A percentile compares a stretch with the other conserved stretches of the same genome.
Conservation (phyloP, 176 grass and related monocot genomes). For the Thinopyrum elongatum region DNA sequence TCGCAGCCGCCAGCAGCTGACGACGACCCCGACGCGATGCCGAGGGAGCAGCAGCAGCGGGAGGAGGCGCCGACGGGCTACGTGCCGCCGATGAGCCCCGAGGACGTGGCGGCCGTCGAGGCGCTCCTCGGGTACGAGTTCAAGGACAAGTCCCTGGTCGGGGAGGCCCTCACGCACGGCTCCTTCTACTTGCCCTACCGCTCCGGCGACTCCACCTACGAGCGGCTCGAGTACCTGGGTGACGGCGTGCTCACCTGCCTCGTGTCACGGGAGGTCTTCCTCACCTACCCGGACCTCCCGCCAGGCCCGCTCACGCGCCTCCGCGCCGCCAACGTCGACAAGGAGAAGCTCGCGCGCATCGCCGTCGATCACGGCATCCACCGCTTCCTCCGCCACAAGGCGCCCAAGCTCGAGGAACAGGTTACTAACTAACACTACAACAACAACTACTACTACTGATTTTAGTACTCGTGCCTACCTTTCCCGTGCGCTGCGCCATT, state of each 20-base stretch:
- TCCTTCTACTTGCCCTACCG: constrained; percentile 50
- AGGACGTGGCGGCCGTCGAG: constrained; percentile 47
- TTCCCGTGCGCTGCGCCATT: no score
- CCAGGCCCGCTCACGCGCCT: constrained; percentile 65
- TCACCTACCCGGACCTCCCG: constrained; percentile 43
- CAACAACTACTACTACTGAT: neutral
- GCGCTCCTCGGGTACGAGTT: constrained; percentile 56
- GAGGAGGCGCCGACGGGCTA: constrained; percentile 31
- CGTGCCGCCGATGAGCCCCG: constrained; percentile 28
- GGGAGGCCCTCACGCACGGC: constrained; percentile 60
- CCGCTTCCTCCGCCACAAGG: constrained; percentile 56
- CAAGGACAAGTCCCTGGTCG: constrained; percentile 41
- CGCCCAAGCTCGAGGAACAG: constrained; percentile 45
- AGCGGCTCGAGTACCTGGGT: constrained; percentile 79
- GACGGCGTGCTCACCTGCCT: constrained; percentile 58
- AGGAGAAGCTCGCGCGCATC: constrained; percentile 75
- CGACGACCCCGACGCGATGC: neutral
- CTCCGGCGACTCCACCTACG: constrained; percentile 42
- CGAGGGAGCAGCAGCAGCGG: neutral
- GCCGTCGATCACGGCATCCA: constrained; percentile 49
- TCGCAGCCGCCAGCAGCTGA: neutral
- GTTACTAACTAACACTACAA: constrained; percentile 3
- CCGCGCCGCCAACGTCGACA: constrained; percentile 81
- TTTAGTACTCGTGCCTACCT: neutral
- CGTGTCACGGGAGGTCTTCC: constrained; percentile 53